Conservation (phyloP, 2,329 filamentous ascomycete species). For the Podosphaera aphanis region DNA sequence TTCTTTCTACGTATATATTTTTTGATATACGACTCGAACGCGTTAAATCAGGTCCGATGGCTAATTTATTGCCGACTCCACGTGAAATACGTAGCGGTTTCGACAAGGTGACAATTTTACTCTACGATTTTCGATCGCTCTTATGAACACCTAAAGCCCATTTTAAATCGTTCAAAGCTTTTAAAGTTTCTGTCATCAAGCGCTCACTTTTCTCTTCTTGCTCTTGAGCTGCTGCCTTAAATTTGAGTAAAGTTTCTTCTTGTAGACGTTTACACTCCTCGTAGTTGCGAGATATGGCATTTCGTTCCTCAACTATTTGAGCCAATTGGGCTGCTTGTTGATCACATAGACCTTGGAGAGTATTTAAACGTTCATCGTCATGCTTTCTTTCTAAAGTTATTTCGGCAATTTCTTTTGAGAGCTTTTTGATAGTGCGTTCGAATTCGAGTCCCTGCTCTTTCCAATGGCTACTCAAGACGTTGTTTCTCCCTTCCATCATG, state of each 20-base stretch:
- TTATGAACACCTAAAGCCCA: conserved; percentile 50
- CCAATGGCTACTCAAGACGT: conserved; percentile 41
- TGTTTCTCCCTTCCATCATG: conserved; percentile 48
- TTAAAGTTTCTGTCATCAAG: conserved; percentile 32
- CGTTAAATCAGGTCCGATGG: too few species aligned
- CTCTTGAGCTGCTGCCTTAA: conserved; percentile 31
- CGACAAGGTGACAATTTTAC: neutral
- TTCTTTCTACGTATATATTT: too few species aligned
- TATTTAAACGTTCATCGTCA: conserved; percentile 39
- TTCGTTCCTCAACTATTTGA: conserved; percentile 34
- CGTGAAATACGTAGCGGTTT: too few species aligned
- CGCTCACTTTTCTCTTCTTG: conserved; percentile 38
- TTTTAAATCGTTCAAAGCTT: conserved; percentile 41
- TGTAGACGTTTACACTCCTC: conserved; percentile 41
- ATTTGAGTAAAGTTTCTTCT: conserved; percentile 32
- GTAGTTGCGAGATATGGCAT: conserved; percentile 34
- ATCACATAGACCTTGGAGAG: conserved; percentile 44
- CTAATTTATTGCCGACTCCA: too few species aligned
- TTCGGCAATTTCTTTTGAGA: conserved; percentile 28
- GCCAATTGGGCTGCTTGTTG: conserved; percentile 49
- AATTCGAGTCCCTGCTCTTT: conserved; percentile 41
- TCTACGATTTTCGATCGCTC: conserved; percentile 19
- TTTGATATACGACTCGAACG: too few species aligned
- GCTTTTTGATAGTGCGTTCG: conserved; percentile 24
- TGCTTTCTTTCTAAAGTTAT: conserved; percentile 30